Evolutionary conservation across 768 basidiomycete species (phyloP).

Genomic region (Auricularia sp.): DNA sequence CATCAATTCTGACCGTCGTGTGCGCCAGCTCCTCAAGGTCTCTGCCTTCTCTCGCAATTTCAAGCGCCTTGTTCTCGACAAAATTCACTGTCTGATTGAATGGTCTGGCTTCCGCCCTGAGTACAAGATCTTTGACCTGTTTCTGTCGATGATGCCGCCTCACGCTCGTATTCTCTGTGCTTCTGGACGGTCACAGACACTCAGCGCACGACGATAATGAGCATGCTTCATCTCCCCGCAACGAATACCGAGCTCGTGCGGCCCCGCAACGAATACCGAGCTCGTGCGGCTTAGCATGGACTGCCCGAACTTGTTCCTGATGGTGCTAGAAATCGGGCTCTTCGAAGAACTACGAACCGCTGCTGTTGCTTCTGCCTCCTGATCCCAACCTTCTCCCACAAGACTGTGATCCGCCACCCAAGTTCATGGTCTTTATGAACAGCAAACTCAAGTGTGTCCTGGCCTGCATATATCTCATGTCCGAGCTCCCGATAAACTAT

Average conservation of each 20-base stretch:
- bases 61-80: conserved; percentile 24
- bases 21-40: not conserved
- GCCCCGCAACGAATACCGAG: conserved; percentile 5
- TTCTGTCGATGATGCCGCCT: conserved; percentile 22
- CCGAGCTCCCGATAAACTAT: not conserved
- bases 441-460: conserved; percentile 14
- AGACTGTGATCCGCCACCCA: conserved; percentile 7
- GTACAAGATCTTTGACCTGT: conserved; percentile 19
- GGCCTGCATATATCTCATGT: conserved; percentile 11
- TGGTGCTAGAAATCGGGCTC: conserved; percentile 18
- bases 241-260: conserved; percentile 9
- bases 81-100: conserved; percentile 30
- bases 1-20: not conserved
- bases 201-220: conserved; percentile 15
- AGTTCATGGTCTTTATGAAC: conserved; percentile 22
- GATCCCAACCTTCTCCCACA: not conserved
- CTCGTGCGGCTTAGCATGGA: conserved; percentile 22
- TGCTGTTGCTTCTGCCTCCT: conserved; percentile 16
- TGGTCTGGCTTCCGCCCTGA: conserved; percentile 30
- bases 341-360: conserved; percentile 11
- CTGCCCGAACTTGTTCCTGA: conserved; percentile 23
- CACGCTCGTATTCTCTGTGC: conserved; percentile 22
- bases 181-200: conserved; percentile 26
- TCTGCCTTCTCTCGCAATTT: not conserved
- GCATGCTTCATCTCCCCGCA: conserved; percentile 14